Evolutionary conservation across 345 rosid genomes (phyloP).

Genomic region (Isatis tinctoria): DNA sequence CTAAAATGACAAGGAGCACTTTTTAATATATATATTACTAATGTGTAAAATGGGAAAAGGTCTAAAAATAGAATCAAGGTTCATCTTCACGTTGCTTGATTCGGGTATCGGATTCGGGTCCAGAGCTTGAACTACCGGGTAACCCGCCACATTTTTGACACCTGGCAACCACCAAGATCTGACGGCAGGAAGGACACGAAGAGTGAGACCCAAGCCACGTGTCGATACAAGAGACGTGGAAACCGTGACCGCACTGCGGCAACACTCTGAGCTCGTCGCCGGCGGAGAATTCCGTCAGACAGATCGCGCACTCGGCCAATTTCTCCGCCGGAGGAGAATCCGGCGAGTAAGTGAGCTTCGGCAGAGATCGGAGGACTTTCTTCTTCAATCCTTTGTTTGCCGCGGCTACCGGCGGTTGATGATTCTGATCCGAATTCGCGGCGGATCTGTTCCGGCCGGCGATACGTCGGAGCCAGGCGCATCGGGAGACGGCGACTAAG

Average conservation of each 20-base stretch:
- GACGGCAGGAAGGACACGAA: constrained; percentile 94
- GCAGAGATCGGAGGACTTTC: constrained; percentile 74
- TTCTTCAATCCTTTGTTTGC: constrained; percentile 83
- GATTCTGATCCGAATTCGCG: background rate
- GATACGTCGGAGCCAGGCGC: constrained; percentile 87
- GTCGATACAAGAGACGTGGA: constrained; percentile 87
- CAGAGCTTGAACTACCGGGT: constrained; percentile 38
- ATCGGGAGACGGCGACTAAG: constrained; percentile 74
- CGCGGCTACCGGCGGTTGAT: constrained; percentile 32
- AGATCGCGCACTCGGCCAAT: constrained; percentile 74
- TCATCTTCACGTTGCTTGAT: constrained; percentile 44
- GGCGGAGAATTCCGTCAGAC: constrained; percentile 57
- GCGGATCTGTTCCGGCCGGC: constrained; percentile 30
- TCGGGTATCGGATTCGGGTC: constrained; percentile 37
- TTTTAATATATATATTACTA: background rate
- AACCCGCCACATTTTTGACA: constrained; percentile 77
- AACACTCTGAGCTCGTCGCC: constrained; percentile 83
- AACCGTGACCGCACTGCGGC: constrained; percentile 88
- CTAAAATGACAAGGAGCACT: constrained; percentile 9
- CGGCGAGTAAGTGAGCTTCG: constrained; percentile 51
- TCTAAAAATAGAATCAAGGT: constrained; percentile 23
- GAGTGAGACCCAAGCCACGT: constrained; percentile 93
- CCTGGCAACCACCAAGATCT: constrained; percentile 53
- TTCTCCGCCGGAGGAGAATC: constrained; percentile 39
- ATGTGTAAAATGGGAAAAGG: background rate